Evolutionary conservation across 2,329 filamentous ascomycete species (phyloP), one percentile per base, ranked within the genome.

Genomic region (Colletotrichum gigasporum): DNA sequence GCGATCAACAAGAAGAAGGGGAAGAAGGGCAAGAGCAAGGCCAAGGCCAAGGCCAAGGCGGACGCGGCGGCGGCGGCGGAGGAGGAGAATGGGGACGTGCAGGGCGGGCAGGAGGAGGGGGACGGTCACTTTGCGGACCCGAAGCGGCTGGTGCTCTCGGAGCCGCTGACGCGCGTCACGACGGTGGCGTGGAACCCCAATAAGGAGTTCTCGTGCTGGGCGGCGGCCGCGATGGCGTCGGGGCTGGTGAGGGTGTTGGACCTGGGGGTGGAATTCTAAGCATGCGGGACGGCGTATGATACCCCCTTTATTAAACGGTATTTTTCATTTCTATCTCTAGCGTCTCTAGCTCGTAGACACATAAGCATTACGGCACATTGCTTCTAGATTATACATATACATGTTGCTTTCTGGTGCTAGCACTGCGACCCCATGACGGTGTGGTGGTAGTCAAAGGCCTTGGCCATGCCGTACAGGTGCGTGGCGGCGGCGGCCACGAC

Each of bases 361-460:
- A 18, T 47, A n/a, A 3, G 16, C 47, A 18, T 10, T 42, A 24
- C 9, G 16, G 10, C 7, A n/a, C 12, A 47, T 5, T 18, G 1
- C n/a, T 42, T 39, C 32, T 28, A 24, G 0, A 3, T 69, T n/a
- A n/a, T n/a, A n/a, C n/a, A n/a, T n/a, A n/a, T n/a, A n/a, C n/a
- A n/a, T n/a, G n/a, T n/a, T n/a, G n/a, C n/a, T n/a, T n/a, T n/a
- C n/a, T n/a, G n/a, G n/a, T n/a, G n/a, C 32, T 70, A 73, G 72
- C 88, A 90, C 61, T 79, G 76, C 18, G 81, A 83, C 12, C 83
- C 85, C 74, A 83, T 78, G 35, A 83, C 77, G 59, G 83, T 86
- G 76, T 97, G 94, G 72, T 93, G 89, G 74, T 92, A 90, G 77
- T 97, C 92, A 78, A 97, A 97, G 4, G 94, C 94, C 76, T 88